phyloP scores from a whole-genome alignment of 2,329 filamentous ascomycete species.

The Podosphaera leucotricha region DNA sequence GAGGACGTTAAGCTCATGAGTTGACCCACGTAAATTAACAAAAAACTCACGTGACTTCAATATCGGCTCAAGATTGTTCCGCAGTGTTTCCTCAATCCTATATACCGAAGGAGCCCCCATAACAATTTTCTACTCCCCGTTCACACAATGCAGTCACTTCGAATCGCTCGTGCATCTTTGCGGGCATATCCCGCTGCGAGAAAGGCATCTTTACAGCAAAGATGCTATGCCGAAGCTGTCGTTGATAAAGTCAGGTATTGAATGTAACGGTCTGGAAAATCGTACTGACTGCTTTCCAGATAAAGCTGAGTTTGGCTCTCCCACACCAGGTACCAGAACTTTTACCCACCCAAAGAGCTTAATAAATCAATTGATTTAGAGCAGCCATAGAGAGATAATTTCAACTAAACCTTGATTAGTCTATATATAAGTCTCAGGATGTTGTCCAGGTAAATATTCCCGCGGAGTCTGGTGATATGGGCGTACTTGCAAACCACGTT shows the following conservation, averaged over 20 bases:
- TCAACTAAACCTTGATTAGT: conserved; percentile 22
- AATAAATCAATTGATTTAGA: neutral
- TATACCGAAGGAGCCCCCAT: too few species aligned
- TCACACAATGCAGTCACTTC: conserved; percentile 43
- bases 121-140: too few species aligned
- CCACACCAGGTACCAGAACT: conserved; percentile 77
- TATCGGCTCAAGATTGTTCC: too few species aligned
- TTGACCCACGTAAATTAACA: too few species aligned
- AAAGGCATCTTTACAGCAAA: conserved; percentile 54
- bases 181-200: conserved; percentile 58
- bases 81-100: too few species aligned
- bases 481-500: conserved; percentile 97
- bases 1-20: too few species aligned
- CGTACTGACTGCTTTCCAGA: conserved; percentile 24
- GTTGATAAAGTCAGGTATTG: conserved; percentile 45
- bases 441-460: conserved; percentile 95
- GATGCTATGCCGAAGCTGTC: conserved; percentile 76
- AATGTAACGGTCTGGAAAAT: conserved; percentile 8
- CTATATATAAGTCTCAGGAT: conserved; percentile 43
- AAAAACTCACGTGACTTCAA: too few species aligned
- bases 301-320: conserved; percentile 93
- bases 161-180: conserved; percentile 74
- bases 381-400: too few species aligned
- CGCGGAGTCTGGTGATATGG: conserved; percentile 97
- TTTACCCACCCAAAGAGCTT: too few species aligned